Conservation (phyloP, 2,329 filamentous ascomycete species). For the Pseudohalonectria lignicola region DNA sequence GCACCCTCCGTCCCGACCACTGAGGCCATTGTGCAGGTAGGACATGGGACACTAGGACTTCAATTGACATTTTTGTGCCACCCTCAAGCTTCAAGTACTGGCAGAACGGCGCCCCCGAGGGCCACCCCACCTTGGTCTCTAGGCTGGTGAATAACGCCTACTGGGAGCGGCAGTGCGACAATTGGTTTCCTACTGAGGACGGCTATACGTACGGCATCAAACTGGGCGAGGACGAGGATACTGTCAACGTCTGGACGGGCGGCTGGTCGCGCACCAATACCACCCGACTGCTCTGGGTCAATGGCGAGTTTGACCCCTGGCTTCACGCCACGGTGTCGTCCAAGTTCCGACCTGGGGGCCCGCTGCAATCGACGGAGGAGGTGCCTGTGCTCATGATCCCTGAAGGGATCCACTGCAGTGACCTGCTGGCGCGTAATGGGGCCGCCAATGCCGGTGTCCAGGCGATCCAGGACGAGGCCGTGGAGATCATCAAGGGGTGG, state of each 20-base stretch:
- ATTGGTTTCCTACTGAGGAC: conserved; percentile 27
- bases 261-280: conserved; percentile 22
- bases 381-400: conserved; percentile 20
- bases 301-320: conserved; percentile 30
- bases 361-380: conserved; percentile 18
- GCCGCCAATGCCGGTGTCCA: conserved; percentile 35
- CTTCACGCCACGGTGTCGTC: conserved; percentile 24
- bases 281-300: conserved; percentile 26
- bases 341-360: conserved; percentile 24
- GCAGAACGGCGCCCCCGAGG: conserved; percentile 31
- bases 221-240: conserved; percentile 16
- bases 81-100: conserved; percentile 24
- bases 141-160: conserved; percentile 22
- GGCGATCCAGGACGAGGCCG: conserved; percentile 35
- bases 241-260: conserved; percentile 25
- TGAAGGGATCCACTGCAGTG: conserved; percentile 26
- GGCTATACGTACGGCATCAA: conserved; percentile 17
- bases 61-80: no score
- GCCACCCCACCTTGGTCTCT: conserved; percentile 27
- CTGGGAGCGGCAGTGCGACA: conserved; percentile 30
- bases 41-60: no score
- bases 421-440: conserved; percentile 32
- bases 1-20: no score
- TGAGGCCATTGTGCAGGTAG: no score
- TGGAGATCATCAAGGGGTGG: conserved; percentile 40